Evolutionary conservation across 2,329 filamentous ascomycete genomes (phyloP), one percentile per base, ranked within the genome.

Genomic region (Cladobotryum mycophilum): DNA sequence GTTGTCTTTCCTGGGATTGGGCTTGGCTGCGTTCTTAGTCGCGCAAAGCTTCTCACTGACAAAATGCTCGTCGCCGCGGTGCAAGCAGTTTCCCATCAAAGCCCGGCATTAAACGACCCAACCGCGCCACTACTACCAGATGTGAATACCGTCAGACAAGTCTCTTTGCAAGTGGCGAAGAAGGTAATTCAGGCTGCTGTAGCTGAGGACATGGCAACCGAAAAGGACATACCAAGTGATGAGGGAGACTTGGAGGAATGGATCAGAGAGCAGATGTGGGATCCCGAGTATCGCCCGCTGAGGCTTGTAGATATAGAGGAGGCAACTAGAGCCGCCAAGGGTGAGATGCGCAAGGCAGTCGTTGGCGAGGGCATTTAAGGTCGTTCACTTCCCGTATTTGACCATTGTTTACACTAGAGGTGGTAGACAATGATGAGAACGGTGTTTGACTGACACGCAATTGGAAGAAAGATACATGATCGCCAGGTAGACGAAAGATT

Each of bases 1-100:
- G 87, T 88, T 34, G 86, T 86, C 14, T 95, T 95, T 66, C 89
- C 89, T 0, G 89, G 89, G 0, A 92, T 95, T 52, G 89, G 89
- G 0, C 82, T 95, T 1, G 90, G 89, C 11, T 80, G 80, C 7
- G 80, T 96, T 0, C 78, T 95, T 1, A 84, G 77, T 22, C 82
- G 88, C 13, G 76, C 85, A 3, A 76, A 72, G 12, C 74, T 83
- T 1, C 69, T 95, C 25, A 86, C 85, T 0, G 84, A 91, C 54
- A 79, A 81, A 55, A 91, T 95, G 82, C 81, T 95, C 12, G 86
- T 95, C 0, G 86, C 87, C 1, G 90, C 89, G 0, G 83, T 88
- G 3, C 79, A 85, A 60, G 86, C 83, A 3, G 78, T 95, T 0
- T 84, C 88, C 1, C 78, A 76, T 4, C 74, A 86, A 51, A 85